Evolutionary conservation across 176 grass and related monocot genomes (phyloP), one percentile per base, ranked within the genome.

Genomic region (Pontederia paniculata): DNA sequence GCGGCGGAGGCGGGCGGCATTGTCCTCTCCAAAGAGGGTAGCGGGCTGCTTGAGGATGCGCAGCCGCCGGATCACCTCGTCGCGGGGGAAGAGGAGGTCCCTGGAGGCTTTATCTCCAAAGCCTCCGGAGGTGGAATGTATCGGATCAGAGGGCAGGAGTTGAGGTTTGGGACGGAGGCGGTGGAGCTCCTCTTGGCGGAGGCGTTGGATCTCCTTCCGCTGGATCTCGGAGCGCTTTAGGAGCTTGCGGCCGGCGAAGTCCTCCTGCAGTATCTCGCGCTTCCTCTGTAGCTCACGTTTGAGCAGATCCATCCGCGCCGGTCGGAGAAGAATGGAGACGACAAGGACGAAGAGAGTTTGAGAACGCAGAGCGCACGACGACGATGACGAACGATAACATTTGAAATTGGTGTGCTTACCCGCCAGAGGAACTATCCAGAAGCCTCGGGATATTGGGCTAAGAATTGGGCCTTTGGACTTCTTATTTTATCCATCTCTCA

Each of bases 161-260:
- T 45, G 63, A n/a, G 71, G 65, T 52, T 87, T 96, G 71, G 62
- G 17, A 12, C 67, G 65, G 60, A 66, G 65, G 16, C 75, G 66
- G n/a, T 73, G 43, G 28, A 83, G 75, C 76, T 94, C 79, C 16
- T 86, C 73, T 4, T 73, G 49, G 9, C 74, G 91, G 17, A 81
- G 74, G 56, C 83, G 83, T 73, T 90, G 80, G 66, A 98, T 73
- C 83, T 98, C 58, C 77, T 84, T 87, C 46, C 84, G 83, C 69
- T 98, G 83, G 63, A 96, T 88, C 71, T 96, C 90, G 63, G 85
- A 96, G 48, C 85, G 85, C 53, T 79, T 79, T 16, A 96, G 79
- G 58, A 96, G 76, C 76, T 79, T 89, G 64, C 80, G 80, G 42
- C 85, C 79, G 15, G 76, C 90, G 44, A 96, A 96, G 54, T 81